Percentiles rank a stretch among this genome's conserved stretches.
phyloP scores from a whole-genome alignment of 768 basidiomycete species.

The Filobasidium wieringae region DNA sequence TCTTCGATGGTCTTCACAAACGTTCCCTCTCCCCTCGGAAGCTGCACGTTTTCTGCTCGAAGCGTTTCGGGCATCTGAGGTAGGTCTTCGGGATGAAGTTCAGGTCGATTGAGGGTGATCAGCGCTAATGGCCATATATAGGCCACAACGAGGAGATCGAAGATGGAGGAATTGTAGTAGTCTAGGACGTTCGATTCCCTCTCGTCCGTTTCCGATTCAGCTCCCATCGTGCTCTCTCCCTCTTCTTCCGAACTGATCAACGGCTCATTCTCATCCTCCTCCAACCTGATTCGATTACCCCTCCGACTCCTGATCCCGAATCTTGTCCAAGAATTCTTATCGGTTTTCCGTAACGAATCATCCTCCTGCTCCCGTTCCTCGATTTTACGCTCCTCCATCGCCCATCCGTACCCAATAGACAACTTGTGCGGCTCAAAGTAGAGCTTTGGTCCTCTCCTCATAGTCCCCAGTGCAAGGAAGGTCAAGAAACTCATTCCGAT shows the following conservation, averaged over 20 bases:
- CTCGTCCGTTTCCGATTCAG: not conserved
- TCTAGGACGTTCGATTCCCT: slow-evolving; percentile 1
- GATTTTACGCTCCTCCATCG: slow-evolving; percentile 8
- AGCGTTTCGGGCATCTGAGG: not conserved
- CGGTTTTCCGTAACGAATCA: no score
- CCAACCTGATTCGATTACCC: not conserved
- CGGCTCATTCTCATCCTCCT: not conserved
- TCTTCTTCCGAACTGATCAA: not conserved
- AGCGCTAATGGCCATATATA: not conserved
- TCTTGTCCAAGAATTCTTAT: not conserved
- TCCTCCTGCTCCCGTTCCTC: slow-evolving; percentile 2
- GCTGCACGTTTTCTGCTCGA: not conserved
- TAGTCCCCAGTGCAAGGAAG: slow-evolving; percentile 16
- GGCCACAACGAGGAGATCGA: slow-evolving; percentile 1
- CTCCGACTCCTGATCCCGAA: not conserved
- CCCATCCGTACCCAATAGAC: slow-evolving; percentile 27
- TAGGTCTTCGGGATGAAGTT: slow-evolving; percentile 1
- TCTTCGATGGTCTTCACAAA: not conserved
- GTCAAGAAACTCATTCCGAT: no score
- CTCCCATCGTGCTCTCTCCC: not conserved
- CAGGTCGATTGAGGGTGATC: not conserved
- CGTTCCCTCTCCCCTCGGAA: not conserved
- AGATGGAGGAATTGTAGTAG: slow-evolving; percentile 4
- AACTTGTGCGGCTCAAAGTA: slow-evolving; percentile 20
- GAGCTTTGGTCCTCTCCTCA: slow-evolving; percentile 27